Evolutionary conservation across 257 asterid species (phyloP), one percentile per base, ranked within the genome.

Genomic region (Przewalskia tangutica): DNA sequence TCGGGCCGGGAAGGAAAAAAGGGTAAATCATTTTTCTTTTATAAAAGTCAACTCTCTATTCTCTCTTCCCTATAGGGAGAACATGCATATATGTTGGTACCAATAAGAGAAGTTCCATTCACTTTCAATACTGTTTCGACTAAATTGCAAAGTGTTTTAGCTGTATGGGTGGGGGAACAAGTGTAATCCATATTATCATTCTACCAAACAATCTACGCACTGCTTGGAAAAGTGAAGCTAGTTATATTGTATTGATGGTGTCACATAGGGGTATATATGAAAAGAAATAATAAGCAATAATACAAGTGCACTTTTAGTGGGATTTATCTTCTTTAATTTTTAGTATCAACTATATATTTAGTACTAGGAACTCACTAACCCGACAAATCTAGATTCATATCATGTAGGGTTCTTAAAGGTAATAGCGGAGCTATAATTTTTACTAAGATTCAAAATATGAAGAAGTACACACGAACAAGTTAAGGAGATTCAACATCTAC

Each of bases 141-240:
- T 73, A 48, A 48, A 73, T 73, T 73, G 79, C 20, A 0, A 44
- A 27, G 60, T 46, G 13, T 51, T 10, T 73, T 73, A 48, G 79
- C 62, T 48, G 50, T 64, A 84, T 75, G 82, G 82, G 81, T 88
- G 58, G 82, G 73, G 73, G 70, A 79, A 48, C 70, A 79, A 38
- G 70, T 68, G 89, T 82, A 84, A 82, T 88, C 86, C 82, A 86
- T 77, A 46, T 81, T 67, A 76, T 83, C 82, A 84, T 83, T 87
- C 86, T 83, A 88, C 88, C 87, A 84, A 88, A 89, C 88, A 83
- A 90, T 82, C 85, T 86, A 79, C 80, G 70, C 59, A 83, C 86
- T 85, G 55, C 84, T 88, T 85, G 84, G 84, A 76, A 88, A 87
- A 86, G 86, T 55, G 85, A 75, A 56, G 77, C 82, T 56, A 76